phyloP scores from a whole-genome alignment of 106 monocot genomes.

The Platanthera zijinensis region DNA sequence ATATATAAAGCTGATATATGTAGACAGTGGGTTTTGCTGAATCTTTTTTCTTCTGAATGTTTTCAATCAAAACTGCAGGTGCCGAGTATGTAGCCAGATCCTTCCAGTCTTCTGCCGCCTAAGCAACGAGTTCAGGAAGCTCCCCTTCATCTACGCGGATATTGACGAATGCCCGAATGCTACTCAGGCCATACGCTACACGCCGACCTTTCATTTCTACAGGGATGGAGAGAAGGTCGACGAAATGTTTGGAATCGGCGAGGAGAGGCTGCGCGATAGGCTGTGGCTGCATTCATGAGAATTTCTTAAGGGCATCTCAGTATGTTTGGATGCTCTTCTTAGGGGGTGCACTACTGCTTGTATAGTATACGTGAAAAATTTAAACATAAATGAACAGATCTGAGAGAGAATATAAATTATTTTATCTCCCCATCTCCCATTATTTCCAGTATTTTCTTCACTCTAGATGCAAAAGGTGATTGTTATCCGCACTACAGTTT shows the following conservation, averaged over 20 bases:
- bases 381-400: no score
- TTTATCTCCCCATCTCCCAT: no score
- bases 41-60: no score
- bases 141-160: slow-evolving; percentile 75
- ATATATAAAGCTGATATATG: no score
- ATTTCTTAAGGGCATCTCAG: neutral
- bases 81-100: slow-evolving; percentile 69
- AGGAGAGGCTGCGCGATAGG: slow-evolving; percentile 77
- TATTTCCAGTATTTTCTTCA: no score
- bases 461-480: no score
- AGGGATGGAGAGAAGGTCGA: slow-evolving; percentile 73
- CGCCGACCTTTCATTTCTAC: slow-evolving; percentile 88
- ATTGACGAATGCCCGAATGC: slow-evolving; percentile 93
- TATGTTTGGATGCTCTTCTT: no score
- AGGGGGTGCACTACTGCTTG: no score
- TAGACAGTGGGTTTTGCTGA: no score
- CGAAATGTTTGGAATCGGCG: slow-evolving; percentile 85
- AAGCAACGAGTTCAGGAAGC: slow-evolving; percentile 72
- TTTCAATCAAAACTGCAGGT: slow-evolving; percentile 36
- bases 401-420: no score
- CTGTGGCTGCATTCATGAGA: slow-evolving; percentile 82
- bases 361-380: no score
- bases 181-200: slow-evolving; percentile 78
- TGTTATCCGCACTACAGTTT: no score
- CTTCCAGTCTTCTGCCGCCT: slow-evolving; percentile 63